Percentiles rank a stretch among this genome's conserved stretches.
phyloP scores from a whole-genome alignment of 805 yeast species.

The Saturnispora serradocipensis region DNA sequence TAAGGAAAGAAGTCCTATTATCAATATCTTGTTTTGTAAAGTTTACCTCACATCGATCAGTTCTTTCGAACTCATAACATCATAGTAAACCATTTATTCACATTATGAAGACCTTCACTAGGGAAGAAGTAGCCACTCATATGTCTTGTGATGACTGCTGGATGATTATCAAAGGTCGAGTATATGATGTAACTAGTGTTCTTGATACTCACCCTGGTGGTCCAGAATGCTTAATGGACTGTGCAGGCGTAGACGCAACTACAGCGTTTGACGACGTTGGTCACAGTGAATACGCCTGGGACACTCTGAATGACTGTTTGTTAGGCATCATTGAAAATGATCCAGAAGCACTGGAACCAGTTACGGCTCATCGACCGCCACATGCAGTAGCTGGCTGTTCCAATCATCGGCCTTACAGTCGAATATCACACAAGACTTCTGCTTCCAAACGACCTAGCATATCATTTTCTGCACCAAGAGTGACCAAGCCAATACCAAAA shows the following conservation, averaged over 20 bases:
- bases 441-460: background rate
- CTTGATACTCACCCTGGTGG: slow-evolving; percentile 74
- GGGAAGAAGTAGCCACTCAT: slow-evolving; percentile 38
- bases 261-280: slow-evolving; percentile 54
- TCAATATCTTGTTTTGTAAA: background rate
- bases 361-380: slow-evolving; percentile 4
- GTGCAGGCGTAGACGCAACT: slow-evolving; percentile 77
- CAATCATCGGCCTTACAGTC: background rate
- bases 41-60: background rate
- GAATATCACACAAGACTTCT: background rate
- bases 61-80: background rate
- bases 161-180: slow-evolving; percentile 64
- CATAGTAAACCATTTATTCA: background rate
- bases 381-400: slow-evolving; percentile 6
- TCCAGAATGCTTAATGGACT: slow-evolving; percentile 66
- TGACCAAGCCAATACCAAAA: background rate
- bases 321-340: slow-evolving; percentile 50
- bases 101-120: background rate
- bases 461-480: background rate
- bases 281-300: slow-evolving; percentile 81
- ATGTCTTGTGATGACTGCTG: slow-evolving; percentile 47
- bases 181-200: slow-evolving; percentile 52
- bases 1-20: background rate
- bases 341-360: slow-evolving; percentile 1
- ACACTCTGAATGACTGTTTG: slow-evolving; percentile 72